Percentiles rank a stretch among this genome's conserved stretches.
These are phyloP conservation scores for Aspergillus neoniger DNA, from an alignment of 2,329 filamentous ascomycete genomes.

Conservation along the genomic window DNA sequence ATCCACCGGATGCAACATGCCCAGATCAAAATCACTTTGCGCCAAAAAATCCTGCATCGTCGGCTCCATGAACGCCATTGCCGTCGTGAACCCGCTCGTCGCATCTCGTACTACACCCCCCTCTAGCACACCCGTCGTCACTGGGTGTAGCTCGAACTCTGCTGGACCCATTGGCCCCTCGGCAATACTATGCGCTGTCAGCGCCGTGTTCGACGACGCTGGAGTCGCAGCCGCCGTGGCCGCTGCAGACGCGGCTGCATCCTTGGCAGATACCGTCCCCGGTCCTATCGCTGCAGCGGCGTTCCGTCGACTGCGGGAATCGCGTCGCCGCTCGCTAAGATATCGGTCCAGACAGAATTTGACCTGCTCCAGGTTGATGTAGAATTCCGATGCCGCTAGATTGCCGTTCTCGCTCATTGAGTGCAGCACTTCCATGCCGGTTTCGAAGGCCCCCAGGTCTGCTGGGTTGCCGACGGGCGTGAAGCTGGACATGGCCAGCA, in stretches of 20 bases:
- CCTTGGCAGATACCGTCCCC: not conserved
- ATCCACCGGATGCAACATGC: conserved; percentile 38
- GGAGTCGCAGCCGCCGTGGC: not conserved
- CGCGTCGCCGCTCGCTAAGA: conserved; percentile 12
- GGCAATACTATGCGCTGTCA: not conserved
- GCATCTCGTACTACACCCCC: not conserved
- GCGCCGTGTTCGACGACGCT: not conserved
- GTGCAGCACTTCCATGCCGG: conserved; percentile 33
- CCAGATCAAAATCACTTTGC: conserved; percentile 41
- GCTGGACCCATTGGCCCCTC: not conserved
- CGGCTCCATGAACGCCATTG: conserved; percentile 42
- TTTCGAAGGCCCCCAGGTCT: conserved; percentile 36
- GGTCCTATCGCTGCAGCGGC: conserved; percentile 7
- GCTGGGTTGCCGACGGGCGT: conserved; percentile 34
- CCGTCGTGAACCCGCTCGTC: conserved; percentile 35
- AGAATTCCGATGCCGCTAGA: conserved; percentile 38
- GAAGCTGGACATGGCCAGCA: conserved; percentile 42
- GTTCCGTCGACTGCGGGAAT: not conserved
- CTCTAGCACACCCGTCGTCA: not conserved
- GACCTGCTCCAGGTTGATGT: conserved; percentile 36
- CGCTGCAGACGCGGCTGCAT: not conserved
- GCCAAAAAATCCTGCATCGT: conserved; percentile 44
- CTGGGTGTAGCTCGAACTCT: not conserved
- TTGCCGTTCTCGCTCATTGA: conserved; percentile 41
- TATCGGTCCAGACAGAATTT: conserved; percentile 33